Conservation (phyloP, 2,329 filamentous ascomycete species). For the Claviceps sp. region DNA sequence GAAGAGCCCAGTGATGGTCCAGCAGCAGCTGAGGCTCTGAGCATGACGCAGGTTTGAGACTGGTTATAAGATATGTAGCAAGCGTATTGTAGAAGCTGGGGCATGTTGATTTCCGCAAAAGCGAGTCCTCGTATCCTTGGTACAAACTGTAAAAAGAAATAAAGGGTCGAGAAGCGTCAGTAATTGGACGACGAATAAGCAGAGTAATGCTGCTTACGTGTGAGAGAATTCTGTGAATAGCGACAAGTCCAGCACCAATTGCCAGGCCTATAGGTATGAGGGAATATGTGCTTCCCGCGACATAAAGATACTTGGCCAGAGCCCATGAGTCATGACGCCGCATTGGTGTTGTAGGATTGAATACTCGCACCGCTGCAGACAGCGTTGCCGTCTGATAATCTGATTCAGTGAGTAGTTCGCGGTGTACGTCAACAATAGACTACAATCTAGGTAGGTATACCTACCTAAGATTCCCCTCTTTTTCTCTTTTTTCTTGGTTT, state of each 20-base stretch:
- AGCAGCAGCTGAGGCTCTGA: slow-evolving; percentile 18
- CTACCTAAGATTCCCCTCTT: no score
- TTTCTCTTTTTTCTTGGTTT: no score
- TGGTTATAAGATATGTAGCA: slow-evolving; percentile 9
- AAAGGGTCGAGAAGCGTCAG: background rate
- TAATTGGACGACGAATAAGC: no score
- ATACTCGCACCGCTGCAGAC: slow-evolving; percentile 35
- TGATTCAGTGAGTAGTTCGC: slow-evolving; percentile 25
- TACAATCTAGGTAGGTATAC: no score
- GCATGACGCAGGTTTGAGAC: slow-evolving; percentile 40
- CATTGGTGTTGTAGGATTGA: slow-evolving; percentile 29
- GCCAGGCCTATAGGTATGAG: slow-evolving; percentile 25
- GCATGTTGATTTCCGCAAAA: slow-evolving; percentile 2
- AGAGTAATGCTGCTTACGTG: background rate
- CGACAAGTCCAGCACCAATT: slow-evolving; percentile 24
- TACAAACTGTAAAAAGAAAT: background rate
- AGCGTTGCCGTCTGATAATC: slow-evolving; percentile 11
- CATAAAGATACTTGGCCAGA: slow-evolving; percentile 30
- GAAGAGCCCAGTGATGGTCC: slow-evolving; percentile 31
- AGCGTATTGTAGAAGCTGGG: slow-evolving; percentile 4
- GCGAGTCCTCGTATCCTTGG: background rate
- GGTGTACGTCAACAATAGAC: slow-evolving; percentile 28
- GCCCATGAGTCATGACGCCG: slow-evolving; percentile 12
- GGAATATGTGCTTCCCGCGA: slow-evolving; percentile 22
- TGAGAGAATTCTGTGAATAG: background rate